Evolutionary conservation across 2,329 filamentous ascomycete species (phyloP).

Genomic region (Botryotinia globosa): DNA sequence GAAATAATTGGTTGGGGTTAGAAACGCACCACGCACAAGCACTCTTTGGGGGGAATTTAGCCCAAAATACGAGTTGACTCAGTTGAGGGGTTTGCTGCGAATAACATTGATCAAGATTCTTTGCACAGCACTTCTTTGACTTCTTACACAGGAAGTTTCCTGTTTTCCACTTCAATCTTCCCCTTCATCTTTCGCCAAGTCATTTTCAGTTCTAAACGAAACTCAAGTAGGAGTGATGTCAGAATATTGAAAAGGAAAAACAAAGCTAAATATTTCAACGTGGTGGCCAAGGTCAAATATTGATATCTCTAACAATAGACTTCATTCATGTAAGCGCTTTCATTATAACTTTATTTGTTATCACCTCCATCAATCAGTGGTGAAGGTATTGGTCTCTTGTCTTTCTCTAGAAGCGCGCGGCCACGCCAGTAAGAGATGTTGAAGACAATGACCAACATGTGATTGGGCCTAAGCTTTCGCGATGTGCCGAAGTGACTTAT

Average conservation of each 20-base stretch:
- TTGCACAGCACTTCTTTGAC: not conserved
- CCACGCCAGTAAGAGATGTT: not conserved
- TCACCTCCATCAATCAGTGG: not conserved
- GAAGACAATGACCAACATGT: not conserved
- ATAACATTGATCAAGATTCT: not conserved
- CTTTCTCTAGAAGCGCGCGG: conserved; percentile 17
- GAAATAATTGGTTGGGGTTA: not conserved
- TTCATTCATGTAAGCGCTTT: not conserved
- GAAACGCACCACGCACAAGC: not conserved
- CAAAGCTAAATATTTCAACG: not conserved
- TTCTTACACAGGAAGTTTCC: not conserved
- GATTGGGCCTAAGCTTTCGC: not conserved
- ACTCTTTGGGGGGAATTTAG: not conserved
- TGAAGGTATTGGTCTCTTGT: not conserved
- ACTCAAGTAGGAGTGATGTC: not conserved
- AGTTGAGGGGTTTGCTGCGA: not conserved
- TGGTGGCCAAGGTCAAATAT: conserved; percentile 3
- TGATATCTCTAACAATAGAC: conserved; percentile 10
- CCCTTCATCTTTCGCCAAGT: not conserved
- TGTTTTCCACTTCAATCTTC: not conserved
- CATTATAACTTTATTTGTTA: not conserved
- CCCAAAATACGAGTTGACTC: conserved; percentile 1
- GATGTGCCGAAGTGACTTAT: not conserved
- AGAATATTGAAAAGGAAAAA: not conserved
- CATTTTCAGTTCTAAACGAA: not conserved